A percentile compares a stretch with the other conserved stretches of the same genome.
phyloP scores from a whole-genome alignment of 139 green algal genomes.

The Picochlorum sp. region DNA sequence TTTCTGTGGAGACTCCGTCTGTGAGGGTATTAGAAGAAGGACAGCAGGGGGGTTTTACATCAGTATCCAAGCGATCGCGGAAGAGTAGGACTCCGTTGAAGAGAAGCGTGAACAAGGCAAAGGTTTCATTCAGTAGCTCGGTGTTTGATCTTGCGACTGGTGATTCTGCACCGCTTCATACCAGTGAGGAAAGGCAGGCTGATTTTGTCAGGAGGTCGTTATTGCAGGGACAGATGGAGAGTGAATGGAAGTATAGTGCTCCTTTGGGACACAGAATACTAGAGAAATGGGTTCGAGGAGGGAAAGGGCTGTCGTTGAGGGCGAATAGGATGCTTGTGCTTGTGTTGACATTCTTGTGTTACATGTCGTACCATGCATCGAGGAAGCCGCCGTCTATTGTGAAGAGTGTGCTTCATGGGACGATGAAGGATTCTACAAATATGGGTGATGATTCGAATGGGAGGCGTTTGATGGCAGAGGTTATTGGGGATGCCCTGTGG shows the following conservation, averaged over 20 bases:
- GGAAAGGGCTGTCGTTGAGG: constrained; percentile 8
- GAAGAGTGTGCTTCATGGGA: constrained; percentile 46
- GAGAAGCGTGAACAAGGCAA: neutral
- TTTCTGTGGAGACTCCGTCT: neutral
- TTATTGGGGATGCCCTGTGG: neutral
- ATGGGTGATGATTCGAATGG: neutral
- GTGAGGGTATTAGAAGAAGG: too few relatives aligned
- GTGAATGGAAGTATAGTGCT: constrained; percentile 6
- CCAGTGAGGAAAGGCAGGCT: neutral
- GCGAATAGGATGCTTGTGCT: constrained; percentile 59
- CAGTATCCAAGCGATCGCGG: too few relatives aligned
- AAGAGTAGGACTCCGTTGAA: too few relatives aligned
- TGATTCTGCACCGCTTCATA: constrained; percentile 10
- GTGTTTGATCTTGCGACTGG: constrained; percentile 11
- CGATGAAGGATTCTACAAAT: neutral
- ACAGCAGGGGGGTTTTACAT: too few relatives aligned
- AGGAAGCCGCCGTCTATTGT: constrained; percentile 88
- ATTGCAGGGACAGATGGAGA: constrained; percentile 4
- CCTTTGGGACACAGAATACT: constrained; percentile 3
- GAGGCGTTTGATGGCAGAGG: neutral
- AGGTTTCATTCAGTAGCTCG: constrained; percentile 23
- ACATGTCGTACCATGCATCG: constrained; percentile 81
- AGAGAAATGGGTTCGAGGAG: constrained; percentile 3
- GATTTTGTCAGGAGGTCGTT: neutral
- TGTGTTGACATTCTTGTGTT: constrained; percentile 82